Evolutionary conservation across 2,329 filamentous ascomycete species (phyloP).

Genomic region (Neofusicoccum cordaticola): DNA sequence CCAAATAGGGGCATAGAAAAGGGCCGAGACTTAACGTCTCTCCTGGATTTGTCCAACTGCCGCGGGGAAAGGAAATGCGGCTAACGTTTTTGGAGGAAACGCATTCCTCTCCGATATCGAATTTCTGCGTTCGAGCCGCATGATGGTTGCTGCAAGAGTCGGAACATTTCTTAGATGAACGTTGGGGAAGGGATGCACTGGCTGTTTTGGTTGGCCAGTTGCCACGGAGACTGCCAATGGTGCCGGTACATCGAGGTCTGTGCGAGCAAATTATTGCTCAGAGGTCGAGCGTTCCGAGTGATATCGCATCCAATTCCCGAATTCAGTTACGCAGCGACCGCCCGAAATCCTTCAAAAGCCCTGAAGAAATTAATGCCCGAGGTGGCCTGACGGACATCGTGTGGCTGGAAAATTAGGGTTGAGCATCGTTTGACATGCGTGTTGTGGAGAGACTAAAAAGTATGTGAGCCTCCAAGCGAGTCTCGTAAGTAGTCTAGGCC

Average conservation of each 20-base stretch:
- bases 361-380: not conserved
- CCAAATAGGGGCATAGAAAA: no score
- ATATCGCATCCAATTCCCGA: not conserved
- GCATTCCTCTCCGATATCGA: not conserved
- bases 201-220: not conserved
- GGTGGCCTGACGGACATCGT: not conserved
- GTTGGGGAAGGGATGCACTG: no score
- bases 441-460: not conserved
- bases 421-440: not conserved
- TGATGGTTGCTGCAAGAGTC: not conserved
- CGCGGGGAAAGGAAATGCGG: no score
- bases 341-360: not conserved
- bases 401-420: not conserved
- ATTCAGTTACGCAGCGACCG: not conserved
- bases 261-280: no score
- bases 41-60: no score
- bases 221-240: no score
- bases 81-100: not conserved
- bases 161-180: no score
- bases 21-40: no score
- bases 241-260: no score
- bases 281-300: not conserved
- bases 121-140: not conserved
- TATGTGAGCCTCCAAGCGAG: not conserved
- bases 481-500: not conserved